Conservation (phyloP, 192 early-diverging fungal species). For the Podila clonocystis region DNA sequence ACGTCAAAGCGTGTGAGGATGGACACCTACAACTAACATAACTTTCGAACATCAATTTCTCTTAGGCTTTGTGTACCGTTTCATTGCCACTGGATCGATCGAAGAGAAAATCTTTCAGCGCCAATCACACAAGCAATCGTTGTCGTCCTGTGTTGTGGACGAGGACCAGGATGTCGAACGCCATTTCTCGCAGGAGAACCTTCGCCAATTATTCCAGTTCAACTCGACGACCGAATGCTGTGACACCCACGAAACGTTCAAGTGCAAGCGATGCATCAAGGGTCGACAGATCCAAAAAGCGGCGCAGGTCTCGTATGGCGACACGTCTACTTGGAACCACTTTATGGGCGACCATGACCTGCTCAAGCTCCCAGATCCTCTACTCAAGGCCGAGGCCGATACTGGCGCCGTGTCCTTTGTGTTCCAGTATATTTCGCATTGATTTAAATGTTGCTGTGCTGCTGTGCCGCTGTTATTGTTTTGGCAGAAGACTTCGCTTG, state of each 20-base stretch:
- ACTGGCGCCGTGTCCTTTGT: conserved; percentile 76
- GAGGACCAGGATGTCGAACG: conserved; percentile 92
- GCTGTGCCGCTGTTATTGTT: too few species aligned
- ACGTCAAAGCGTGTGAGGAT: too few species aligned
- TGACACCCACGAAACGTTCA: conserved; percentile 98
- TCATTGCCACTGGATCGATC: conserved; percentile 97
- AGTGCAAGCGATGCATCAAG: conserved; percentile 89
- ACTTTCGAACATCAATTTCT: conserved; percentile 2
- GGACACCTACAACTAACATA: too few species aligned
- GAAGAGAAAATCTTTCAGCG: conserved; percentile 99
- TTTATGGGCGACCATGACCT: conserved; percentile 65
- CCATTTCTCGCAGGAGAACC: conserved; percentile 91
- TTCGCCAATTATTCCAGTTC: conserved; percentile 90
- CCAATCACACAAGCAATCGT: conserved; percentile 84
- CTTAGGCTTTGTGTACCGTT: conserved; percentile 95
- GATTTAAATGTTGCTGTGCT: not conserved
- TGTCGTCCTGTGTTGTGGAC: conserved; percentile 95
- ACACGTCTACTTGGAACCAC: conserved; percentile 85
- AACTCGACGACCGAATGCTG: conserved; percentile 70
- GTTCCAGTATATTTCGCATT: conserved; percentile 82
- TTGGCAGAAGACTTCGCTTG: too few species aligned
- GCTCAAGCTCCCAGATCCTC: conserved; percentile 65
- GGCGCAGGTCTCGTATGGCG: conserved; percentile 75
- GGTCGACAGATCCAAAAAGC: conserved; percentile 82
- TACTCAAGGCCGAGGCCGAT: conserved; percentile 70